Evolutionary conservation across 352 stramenopile species (phyloP), one percentile per base, ranked within the genome.

Genomic region (Blastocystis sp.): DNA sequence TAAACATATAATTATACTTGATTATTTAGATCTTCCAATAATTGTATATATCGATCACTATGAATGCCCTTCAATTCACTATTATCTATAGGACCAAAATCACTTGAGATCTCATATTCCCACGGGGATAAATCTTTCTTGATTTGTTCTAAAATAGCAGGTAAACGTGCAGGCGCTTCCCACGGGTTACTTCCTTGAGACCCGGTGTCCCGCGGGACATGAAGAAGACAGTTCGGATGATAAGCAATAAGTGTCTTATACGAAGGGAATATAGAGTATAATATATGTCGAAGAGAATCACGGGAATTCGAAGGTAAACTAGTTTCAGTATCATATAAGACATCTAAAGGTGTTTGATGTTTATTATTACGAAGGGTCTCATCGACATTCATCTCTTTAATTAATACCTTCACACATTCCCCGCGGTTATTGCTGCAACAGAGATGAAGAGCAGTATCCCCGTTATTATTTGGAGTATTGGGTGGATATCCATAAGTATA

Each of bases 171-270:
- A 4, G 82, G 80, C 31, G 72, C 73, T 69, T 90, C 80, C 78
- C 79, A 90, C 56, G 86, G 76, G 40, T 73, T 62, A 2, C 39
- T n/a, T 3, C 52, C 69, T 25, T 68, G 73, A 54, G 27, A 64
- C 33, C 42, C 62, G 31, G 46, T 68, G 21, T 39, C 49, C 36
- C 37, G 27, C 7, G 55, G 46, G 32, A 78, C 65, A 55, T 91
- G 81, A 24, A 85, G 74, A 21, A 83, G 66, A 70, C 79, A 91
- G 72, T 90, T 79, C 9, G 75, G 75, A 69, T 91, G 81, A 65
- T 88, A 76, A 18, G 91, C 64, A 18, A 93, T 68, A 27, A 90
- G 67, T 2, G 80, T 88, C 56, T 78, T 65, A 37, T 79, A 76
- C 21, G 72, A 64, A 2, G 73, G 65, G n/a, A 77, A 19, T 1